Base-by-base conservation (phyloP, 495 filamentous ascomycete genomes). In the Penicillium pancosmium region DNA sequence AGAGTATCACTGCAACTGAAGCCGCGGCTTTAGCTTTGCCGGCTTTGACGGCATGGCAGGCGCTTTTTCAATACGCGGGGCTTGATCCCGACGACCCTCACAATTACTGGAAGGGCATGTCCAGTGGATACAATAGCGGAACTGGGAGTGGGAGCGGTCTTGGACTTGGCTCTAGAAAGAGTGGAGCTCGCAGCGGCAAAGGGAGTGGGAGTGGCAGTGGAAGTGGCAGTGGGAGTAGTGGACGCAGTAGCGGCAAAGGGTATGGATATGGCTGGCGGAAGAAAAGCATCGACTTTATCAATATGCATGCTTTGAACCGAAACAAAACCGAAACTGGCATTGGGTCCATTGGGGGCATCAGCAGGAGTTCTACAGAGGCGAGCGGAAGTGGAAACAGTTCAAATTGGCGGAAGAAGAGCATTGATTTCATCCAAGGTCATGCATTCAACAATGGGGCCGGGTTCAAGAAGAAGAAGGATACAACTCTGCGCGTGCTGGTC, bases 1-100 rank as follows among this genome's bases (percentile, higher is more conserved):
- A 57, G 21, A 78, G 73, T 55, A 68, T 86, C 44, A 68, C 59
- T 9, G 79, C 78, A 53, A 75, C 71, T 11, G 76, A 85, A 49
- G 80, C 79, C 15, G 82, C 82, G 3, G 72, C 79, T 0, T 74
- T 85, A 18, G 84, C 86, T 0, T 59, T 86, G 50, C 77, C 78
- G 1, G 80, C 75, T 13, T 60, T 83, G 47, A 85, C 80, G 46
- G 85, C 82, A 5, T 87, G 78, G 78, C 82, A 86, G 57, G 82
- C 80, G 8, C 71, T 88, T n/a, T 87, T 87, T 61, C 70, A 66
- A 13, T 79, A 85, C 65, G 78, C 69, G 4, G 74, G 72, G 15
- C 50, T 78, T 41, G 58, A 78, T 53, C 66, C 71, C 18, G 59
- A 66, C 38, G 38, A 57, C 3, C 51, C 60, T 19, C 57, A 51